Conservation (phyloP, 1,284 basidiomycete species). For the Irpex sp. region DNA sequence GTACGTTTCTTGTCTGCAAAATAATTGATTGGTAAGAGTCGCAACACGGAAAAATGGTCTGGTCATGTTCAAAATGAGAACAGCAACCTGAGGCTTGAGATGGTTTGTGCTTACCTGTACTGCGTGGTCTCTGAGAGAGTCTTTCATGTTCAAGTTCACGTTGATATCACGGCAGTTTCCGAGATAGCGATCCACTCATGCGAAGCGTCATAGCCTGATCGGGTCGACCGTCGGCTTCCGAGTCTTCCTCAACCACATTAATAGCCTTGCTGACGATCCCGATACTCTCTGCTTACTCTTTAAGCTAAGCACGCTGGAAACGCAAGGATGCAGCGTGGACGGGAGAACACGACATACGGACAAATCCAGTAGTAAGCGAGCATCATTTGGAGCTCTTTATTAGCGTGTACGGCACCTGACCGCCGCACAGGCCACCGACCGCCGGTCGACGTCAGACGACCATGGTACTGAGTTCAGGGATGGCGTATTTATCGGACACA, state of each 20-base stretch:
- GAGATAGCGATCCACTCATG: background rate
- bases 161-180: background rate
- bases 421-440: background rate
- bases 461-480: background rate
- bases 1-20: no score
- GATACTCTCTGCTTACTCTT: background rate
- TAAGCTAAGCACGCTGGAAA: background rate
- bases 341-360: background rate
- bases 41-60: no score
- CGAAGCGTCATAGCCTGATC: background rate
- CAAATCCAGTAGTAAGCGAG: background rate
- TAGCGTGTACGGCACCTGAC: background rate
- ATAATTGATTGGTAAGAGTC: no score
- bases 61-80: no score
- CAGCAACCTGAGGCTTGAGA: no score
- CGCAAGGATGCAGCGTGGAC: background rate
- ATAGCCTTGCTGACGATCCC: background rate
- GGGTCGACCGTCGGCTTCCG: no score
- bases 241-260: background rate
- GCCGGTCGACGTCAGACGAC: background rate
- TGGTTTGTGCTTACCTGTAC: no score
- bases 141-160: no score
- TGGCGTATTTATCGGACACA: background rate
- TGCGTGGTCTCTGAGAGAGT: no score
- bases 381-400: background rate